A percentile compares a stretch with the other conserved stretches of the same genome.
These are phyloP conservation scores for Platismatia glauca DNA, from an alignment of 495 filamentous ascomycete species.

Conservation along the genomic window DNA sequence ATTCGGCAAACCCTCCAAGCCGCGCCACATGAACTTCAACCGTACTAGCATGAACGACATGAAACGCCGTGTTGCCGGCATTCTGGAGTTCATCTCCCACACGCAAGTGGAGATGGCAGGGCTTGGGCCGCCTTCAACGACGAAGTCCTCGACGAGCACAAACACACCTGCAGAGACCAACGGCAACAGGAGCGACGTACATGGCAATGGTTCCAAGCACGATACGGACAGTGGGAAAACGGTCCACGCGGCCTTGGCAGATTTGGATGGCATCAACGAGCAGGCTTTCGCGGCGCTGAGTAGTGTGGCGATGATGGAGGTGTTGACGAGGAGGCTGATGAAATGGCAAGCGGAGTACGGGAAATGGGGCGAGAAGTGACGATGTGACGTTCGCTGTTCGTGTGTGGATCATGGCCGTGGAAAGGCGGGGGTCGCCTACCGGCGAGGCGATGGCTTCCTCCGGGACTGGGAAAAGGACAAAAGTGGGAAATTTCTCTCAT, in stretches of 20 bases:
- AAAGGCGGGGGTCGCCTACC: background rate
- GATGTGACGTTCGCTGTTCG: background rate
- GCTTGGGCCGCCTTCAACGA: conserved; percentile 33
- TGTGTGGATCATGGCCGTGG: background rate
- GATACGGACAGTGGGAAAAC: conserved; percentile 10
- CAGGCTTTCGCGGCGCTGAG: conserved; percentile 56
- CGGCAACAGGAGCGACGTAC: conserved; percentile 17
- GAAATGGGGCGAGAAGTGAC: conserved; percentile 44
- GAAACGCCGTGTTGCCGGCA: conserved; percentile 72
- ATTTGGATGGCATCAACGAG: conserved; percentile 29
- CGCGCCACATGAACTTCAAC: conserved; percentile 44
- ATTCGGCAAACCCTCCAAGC: conserved; percentile 49
- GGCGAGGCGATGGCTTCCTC: background rate
- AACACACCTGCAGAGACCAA: conserved; percentile 30
- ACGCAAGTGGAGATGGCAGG: conserved; percentile 84
- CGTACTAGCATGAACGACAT: conserved; percentile 81
- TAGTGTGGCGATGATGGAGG: conserved; percentile 76
- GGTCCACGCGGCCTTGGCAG: conserved; percentile 25
- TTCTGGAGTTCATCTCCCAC: conserved; percentile 82
- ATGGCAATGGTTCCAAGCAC: background rate
- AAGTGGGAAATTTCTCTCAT: too few relatives aligned
- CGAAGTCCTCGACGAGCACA: conserved; percentile 24
- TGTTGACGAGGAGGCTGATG: conserved; percentile 61
- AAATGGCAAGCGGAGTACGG: conserved; percentile 66
- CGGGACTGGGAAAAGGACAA: background rate